Conservation (phyloP, 2,329 filamentous ascomycete species). For the Rugonectria rugulosa region DNA sequence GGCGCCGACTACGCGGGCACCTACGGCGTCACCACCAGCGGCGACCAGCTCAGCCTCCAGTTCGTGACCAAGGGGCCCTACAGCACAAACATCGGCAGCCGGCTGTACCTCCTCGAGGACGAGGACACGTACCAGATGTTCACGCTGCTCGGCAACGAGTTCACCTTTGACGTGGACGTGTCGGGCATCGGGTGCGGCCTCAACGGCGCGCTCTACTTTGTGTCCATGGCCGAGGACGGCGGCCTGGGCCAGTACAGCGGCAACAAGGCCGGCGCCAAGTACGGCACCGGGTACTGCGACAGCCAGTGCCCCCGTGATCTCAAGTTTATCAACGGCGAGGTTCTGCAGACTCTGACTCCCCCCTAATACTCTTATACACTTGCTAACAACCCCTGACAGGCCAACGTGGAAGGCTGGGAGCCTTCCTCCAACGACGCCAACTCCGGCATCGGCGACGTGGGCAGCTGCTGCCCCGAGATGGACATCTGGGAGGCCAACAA, state of each 20-base stretch:
- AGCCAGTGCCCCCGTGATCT: constrained; percentile 61
- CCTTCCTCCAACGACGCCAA: constrained; percentile 62
- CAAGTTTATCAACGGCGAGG: constrained; percentile 64
- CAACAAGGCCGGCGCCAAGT: constrained; percentile 64
- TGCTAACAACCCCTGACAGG: constrained; percentile 41
- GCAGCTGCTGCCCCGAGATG: constrained; percentile 70
- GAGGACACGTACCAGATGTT: constrained; percentile 71
- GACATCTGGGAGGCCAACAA: constrained; percentile 72
- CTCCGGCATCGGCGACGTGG: constrained; percentile 59
- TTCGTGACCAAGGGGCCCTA: constrained; percentile 62
- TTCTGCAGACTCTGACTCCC: too few species aligned
- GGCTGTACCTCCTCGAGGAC: constrained; percentile 70
- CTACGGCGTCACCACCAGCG: constrained; percentile 62
- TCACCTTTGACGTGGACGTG: constrained; percentile 77
- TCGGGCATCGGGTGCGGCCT: constrained; percentile 73
- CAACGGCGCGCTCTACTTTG: constrained; percentile 75
- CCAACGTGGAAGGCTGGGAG: constrained; percentile 60
- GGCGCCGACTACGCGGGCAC: constrained; percentile 60
- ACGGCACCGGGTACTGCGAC: constrained; percentile 66
- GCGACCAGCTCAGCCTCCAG: constrained; percentile 60
- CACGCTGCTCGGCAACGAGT: constrained; percentile 71
- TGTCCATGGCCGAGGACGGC: constrained; percentile 67
- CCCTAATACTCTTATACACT: too few species aligned
- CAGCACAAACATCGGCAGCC: constrained; percentile 59
- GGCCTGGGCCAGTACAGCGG: constrained; percentile 57